Evolutionary conservation across 2,329 filamentous ascomycete genomes (phyloP).

Genomic region (Colletotrichum magnum): DNA sequence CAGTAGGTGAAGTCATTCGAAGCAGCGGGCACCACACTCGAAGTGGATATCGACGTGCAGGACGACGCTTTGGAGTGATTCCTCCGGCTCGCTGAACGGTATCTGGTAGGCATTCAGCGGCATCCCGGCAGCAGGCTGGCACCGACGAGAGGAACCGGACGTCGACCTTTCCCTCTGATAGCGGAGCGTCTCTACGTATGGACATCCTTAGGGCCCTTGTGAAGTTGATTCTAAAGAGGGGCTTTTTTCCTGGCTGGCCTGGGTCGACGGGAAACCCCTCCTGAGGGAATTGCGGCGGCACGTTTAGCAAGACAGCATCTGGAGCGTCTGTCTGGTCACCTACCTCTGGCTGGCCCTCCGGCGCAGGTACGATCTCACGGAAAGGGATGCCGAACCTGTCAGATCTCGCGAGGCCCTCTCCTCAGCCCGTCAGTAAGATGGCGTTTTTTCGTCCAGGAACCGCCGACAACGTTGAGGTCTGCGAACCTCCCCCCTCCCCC

Average conservation of each 20-base stretch:
- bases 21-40: too few relatives aligned
- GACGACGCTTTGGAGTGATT: not conserved
- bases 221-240: not conserved
- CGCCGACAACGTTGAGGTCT: conserved; percentile 1
- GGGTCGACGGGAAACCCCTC: not conserved
- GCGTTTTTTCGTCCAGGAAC: not conserved
- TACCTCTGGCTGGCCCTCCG: not conserved
- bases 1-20: too few relatives aligned
- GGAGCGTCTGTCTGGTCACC: not conserved
- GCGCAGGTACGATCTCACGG: too few relatives aligned
- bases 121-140: conserved; percentile 27
- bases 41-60: too few relatives aligned
- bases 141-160: not conserved
- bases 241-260: not conserved
- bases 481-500: not conserved
- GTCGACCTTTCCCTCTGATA: not conserved
- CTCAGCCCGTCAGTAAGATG: not conserved
- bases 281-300: conserved; percentile 2
- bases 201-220: conserved; percentile 20
- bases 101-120: conserved; percentile 13
- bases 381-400: not conserved
- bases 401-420: not conserved
- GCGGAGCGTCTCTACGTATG: not conserved
- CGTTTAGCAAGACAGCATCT: conserved; percentile 7
- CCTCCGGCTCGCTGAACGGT: not conserved